Evolutionary conservation across 805 yeast species (phyloP).

Genomic region (Monosporozyma aquatica): DNA sequence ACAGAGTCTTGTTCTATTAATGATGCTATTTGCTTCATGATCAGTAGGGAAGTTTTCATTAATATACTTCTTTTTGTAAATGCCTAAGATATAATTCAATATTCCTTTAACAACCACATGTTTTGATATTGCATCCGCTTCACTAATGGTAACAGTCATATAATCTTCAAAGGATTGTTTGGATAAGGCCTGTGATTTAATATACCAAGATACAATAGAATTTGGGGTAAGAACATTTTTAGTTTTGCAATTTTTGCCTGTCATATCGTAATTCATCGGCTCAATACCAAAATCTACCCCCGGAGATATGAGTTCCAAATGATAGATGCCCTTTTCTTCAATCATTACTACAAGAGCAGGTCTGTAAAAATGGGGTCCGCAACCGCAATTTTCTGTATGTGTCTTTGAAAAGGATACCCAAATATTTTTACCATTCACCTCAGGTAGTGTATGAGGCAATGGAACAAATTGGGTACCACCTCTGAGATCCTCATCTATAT

Average conservation of each 20-base stretch:
- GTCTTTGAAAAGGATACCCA: conserved; percentile 19
- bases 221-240: conserved; percentile 14
- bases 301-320: conserved; percentile 13
- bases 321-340: conserved; percentile 11
- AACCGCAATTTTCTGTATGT: conserved; percentile 15
- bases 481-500: conserved; percentile 10
- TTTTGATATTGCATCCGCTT: conserved; percentile 33
- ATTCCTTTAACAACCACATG: conserved; percentile 32
- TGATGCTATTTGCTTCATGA: neutral
- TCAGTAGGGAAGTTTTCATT: neutral
- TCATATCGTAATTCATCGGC: conserved; percentile 11
- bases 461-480: conserved; percentile 15
- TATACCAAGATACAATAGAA: conserved; percentile 14
- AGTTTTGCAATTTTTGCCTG: conserved; percentile 9
- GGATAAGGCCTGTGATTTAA: conserved; percentile 10
- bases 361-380: conserved; percentile 13
- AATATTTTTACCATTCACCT: conserved; percentile 11
- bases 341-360: conserved; percentile 13
- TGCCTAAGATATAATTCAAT: conserved; percentile 30
- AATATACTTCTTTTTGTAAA: conserved; percentile 13
- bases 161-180: conserved; percentile 27
- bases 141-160: conserved; percentile 33
- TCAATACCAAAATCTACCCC: conserved; percentile 11
- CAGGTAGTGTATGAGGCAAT: conserved; percentile 12
- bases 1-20: neutral